Conservation (phyloP, 495 filamentous ascomycete species). For the Podospora bellae-mahoneyi region DNA sequence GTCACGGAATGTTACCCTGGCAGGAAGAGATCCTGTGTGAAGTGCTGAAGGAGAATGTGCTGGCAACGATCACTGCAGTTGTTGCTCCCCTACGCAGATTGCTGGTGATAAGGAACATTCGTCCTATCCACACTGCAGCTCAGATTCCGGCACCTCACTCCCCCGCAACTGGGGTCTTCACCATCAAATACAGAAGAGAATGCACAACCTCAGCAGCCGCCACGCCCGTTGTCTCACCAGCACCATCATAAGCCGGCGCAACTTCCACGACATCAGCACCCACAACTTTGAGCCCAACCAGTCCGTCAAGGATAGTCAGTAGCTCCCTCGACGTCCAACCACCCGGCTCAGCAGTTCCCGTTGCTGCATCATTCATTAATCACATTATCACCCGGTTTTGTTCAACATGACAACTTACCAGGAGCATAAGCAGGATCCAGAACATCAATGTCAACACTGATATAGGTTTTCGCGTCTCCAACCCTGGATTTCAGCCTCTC, state of each 20-base stretch:
- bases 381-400: conserved; percentile 41
- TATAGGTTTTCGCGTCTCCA: conserved; percentile 71
- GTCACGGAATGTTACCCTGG: no score
- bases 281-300: conserved; percentile 69
- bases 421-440: conserved; percentile 67
- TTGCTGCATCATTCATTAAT: conserved; percentile 49
- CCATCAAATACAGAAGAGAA: conserved; percentile 37
- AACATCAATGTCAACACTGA: conserved; percentile 86
- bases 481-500: conserved; percentile 71
- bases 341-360: conserved; percentile 82
- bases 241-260: conserved; percentile 66
- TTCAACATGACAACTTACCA: conserved; percentile 22
- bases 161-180: conserved; percentile 31
- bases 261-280: conserved; percentile 80
- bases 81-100: no score
- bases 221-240: conserved; percentile 64
- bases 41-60: no score
- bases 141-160: neutral
- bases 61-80: no score
- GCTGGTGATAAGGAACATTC: no score
- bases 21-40: no score
- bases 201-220: conserved; percentile 53
- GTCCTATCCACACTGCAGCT: neutral
- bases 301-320: conserved; percentile 43
- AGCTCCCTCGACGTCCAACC: conserved; percentile 81